phyloP scores from a whole-genome alignment of 441 rosid species.

The Metrosideros polymorpha region DNA sequence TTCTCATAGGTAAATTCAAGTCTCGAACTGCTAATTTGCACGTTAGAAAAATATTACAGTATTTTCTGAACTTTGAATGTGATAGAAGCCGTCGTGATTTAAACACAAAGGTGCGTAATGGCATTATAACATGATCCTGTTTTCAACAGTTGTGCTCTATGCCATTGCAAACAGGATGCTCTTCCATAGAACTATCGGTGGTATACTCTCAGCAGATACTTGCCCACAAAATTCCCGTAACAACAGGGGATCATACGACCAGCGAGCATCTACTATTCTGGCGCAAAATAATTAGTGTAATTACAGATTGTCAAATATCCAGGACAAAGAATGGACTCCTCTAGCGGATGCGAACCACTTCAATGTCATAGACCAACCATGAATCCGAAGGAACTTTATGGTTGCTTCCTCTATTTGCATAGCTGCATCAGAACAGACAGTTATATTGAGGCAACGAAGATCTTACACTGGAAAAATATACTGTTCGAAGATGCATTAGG shows the following conservation, averaged over 20 bases:
- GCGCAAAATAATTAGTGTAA: neutral
- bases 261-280: neutral
- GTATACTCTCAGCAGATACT: neutral
- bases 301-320: neutral
- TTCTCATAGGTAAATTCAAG: neutral
- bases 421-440: constrained; percentile 2
- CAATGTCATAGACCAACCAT: constrained; percentile 39
- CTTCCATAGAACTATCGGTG: neutral
- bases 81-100: neutral
- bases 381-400: constrained; percentile 28
- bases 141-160: neutral
- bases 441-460: neutral
- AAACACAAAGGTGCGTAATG: neutral
- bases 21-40: neutral
- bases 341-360: constrained; percentile 27
- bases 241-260: neutral
- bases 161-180: neutral
- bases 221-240: neutral
- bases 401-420: constrained; percentile 3
- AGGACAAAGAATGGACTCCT: neutral
- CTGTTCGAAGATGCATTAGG: neutral
- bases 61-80: neutral
- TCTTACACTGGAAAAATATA: neutral
- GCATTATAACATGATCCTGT: neutral
- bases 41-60: neutral